Percentiles rank a stretch among this genome's conserved stretches.
phyloP scores from a whole-genome alignment of 176 grass and related monocot species.

The Musa beccarii region DNA sequence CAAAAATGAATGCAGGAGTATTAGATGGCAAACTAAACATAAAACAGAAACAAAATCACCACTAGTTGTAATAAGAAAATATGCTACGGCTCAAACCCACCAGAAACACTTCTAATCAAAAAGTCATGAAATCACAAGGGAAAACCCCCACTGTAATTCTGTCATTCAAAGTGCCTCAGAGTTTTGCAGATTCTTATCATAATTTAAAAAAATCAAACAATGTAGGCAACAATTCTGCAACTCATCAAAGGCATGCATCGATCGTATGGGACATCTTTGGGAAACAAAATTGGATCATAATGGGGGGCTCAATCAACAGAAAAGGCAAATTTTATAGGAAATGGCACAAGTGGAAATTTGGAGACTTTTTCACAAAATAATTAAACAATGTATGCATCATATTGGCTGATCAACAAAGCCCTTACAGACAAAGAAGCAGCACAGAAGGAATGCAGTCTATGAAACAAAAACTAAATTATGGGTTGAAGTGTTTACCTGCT shows the following conservation, averaged over 20 bases:
- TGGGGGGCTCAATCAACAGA: not conserved
- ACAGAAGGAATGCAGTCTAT: no score
- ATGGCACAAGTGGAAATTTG: no score
- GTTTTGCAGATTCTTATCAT: constrained; percentile 23
- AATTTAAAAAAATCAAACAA: constrained; percentile 32
- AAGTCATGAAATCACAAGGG: no score
- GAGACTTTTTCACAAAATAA: not conserved
- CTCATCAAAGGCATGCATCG: constrained; percentile 35
- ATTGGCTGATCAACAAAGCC: constrained; percentile 26
- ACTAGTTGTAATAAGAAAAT: no score
- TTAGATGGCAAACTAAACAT: not conserved
- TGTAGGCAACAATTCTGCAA: constrained; percentile 38
- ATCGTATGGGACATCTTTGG: not conserved
- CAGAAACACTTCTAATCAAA: no score
- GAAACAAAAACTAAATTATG: not conserved
- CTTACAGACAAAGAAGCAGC: not conserved
- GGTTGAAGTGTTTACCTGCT: constrained; percentile 47
- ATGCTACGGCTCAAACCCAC: no score
- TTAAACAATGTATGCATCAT: constrained; percentile 31
- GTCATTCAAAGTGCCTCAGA: constrained; percentile 19
- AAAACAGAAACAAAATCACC: not conserved
- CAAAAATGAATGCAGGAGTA: not conserved
- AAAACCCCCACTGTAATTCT: no score
- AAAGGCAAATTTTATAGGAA: constrained; percentile 12
- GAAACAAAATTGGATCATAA: not conserved